Evolutionary conservation across 768 basidiomycete genomes (phyloP).

Genomic region (Boletus insuetus): DNA sequence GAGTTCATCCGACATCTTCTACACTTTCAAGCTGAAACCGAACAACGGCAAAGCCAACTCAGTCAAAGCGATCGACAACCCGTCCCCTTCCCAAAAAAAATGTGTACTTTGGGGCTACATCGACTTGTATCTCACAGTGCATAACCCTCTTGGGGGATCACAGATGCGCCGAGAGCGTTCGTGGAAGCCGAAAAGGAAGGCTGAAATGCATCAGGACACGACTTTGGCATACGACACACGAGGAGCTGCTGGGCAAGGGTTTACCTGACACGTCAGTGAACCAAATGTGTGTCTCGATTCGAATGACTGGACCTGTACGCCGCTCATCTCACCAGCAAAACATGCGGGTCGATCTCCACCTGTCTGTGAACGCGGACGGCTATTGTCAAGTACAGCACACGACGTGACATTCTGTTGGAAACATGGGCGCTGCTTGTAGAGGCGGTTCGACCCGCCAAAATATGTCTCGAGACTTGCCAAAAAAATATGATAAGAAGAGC

Average conservation of each 20-base stretch:
- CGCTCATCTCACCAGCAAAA: conserved; percentile 5
- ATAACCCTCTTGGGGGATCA: conserved; percentile 2
- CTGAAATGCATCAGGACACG: conserved; percentile 3
- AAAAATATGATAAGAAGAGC: conserved; percentile 49
- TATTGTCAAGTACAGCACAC: conserved; percentile 54
- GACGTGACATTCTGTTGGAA: conserved; percentile 60
- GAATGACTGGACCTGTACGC: not conserved
- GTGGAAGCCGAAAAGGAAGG: not conserved
- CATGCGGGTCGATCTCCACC: conserved; percentile 54
- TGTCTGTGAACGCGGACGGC: conserved; percentile 65
- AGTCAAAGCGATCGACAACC: conserved; percentile 45
- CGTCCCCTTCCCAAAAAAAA: conserved; percentile 41
- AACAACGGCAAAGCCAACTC: conserved; percentile 49
- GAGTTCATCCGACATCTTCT: conserved; percentile 63
- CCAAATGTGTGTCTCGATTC: conserved; percentile 42
- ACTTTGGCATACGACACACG: conserved; percentile 40
- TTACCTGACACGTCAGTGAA: conserved; percentile 56
- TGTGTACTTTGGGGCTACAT: conserved; percentile 27
- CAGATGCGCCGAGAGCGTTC: conserved; percentile 4
- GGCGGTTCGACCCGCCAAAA: conserved; percentile 56
- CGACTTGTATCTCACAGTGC: conserved; percentile 1
- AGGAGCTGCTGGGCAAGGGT: conserved; percentile 47
- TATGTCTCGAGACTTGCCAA: conserved; percentile 35
- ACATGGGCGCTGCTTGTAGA: conserved; percentile 37
- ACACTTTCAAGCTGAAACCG: conserved; percentile 64